Conservation (phyloP, 1,139 yeast species). For the Yamadazyma trypodendri region DNA sequence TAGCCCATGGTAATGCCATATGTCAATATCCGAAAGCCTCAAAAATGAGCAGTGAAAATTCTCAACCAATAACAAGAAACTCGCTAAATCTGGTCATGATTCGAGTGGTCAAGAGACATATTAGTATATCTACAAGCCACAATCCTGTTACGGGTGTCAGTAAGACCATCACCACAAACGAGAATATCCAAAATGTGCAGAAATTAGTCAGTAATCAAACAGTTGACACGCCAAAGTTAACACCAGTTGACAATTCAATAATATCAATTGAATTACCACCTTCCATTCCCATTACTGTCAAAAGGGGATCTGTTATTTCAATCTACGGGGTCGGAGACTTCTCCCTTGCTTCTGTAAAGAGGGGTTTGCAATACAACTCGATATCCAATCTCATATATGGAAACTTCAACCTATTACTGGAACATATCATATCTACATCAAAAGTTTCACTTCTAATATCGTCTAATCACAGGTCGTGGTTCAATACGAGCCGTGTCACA, state of each 20-base stretch:
- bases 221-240: slow-evolving; percentile 27
- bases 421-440: slow-evolving; percentile 46
- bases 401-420: slow-evolving; percentile 33
- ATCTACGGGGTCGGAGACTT: slow-evolving; percentile 35
- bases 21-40: background rate
- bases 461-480: slow-evolving; percentile 18
- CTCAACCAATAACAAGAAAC: slow-evolving; percentile 3
- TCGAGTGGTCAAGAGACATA: slow-evolving; percentile 4
- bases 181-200: slow-evolving; percentile 21
- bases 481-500: slow-evolving; percentile 16
- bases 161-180: slow-evolving; percentile 18
- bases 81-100: background rate
- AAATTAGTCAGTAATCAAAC: slow-evolving; percentile 17
- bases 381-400: slow-evolving; percentile 42
- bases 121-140: slow-evolving; percentile 12
- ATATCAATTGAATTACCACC: slow-evolving; percentile 52
- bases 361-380: slow-evolving; percentile 34
- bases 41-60: background rate
- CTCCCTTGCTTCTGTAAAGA: slow-evolving; percentile 24
- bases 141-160: slow-evolving; percentile 6
- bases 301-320: slow-evolving; percentile 49
- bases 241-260: slow-evolving; percentile 43
- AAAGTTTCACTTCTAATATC: slow-evolving; percentile 45
- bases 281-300: slow-evolving; percentile 51
- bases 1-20: no score